Percentiles rank a stretch among this genome's conserved stretches.
These are phyloP conservation scores for Bertia moriformis DNA, from an alignment of 2,329 filamentous ascomycete genomes.

Conservation along the genomic window DNA sequence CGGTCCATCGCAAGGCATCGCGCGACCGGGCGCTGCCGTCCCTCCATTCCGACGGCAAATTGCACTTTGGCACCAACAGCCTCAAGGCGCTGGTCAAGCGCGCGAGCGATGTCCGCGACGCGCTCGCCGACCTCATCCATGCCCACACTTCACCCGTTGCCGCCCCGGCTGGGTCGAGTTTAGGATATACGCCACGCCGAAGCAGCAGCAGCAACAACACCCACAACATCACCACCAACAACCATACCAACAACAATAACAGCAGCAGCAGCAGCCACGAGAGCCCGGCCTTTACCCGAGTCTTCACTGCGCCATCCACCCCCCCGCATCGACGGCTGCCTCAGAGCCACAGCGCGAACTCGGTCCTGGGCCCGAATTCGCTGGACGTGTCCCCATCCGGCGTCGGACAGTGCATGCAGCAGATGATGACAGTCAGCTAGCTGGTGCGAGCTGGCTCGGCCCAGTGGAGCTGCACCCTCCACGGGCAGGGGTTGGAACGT, in stretches of 20 bases:
- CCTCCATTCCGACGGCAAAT: conserved; percentile 29
- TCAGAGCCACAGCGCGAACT: conserved; percentile 37
- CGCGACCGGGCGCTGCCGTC: conserved; percentile 16
- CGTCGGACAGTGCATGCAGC: conserved; percentile 39
- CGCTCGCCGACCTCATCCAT: conserved; percentile 43
- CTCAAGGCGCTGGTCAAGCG: conserved; percentile 51
- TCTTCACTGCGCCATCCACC: conserved; percentile 47
- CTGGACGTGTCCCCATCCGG: conserved; percentile 35
- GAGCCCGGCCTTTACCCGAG: conserved; percentile 52
- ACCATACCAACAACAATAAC: no score
- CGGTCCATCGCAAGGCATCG: conserved; percentile 38
- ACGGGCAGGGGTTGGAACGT: no score
- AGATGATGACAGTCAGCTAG: conserved; percentile 57
- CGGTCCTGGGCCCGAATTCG: conserved; percentile 31
- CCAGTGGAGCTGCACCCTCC: no score
- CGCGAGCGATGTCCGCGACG: conserved; percentile 42
- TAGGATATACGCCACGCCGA: conserved; percentile 28
- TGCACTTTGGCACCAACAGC: conserved; percentile 57
- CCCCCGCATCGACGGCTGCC: conserved; percentile 35
- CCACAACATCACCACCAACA: no score
- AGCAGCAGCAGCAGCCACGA: conserved; percentile 31
- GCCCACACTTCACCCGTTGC: conserved; percentile 38
- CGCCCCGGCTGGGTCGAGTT: no score
- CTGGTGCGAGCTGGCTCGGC: no score
- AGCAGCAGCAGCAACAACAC: no score